Conservation (phyloP, 106 monocot genomes). For the Dioscorea alata region DNA sequence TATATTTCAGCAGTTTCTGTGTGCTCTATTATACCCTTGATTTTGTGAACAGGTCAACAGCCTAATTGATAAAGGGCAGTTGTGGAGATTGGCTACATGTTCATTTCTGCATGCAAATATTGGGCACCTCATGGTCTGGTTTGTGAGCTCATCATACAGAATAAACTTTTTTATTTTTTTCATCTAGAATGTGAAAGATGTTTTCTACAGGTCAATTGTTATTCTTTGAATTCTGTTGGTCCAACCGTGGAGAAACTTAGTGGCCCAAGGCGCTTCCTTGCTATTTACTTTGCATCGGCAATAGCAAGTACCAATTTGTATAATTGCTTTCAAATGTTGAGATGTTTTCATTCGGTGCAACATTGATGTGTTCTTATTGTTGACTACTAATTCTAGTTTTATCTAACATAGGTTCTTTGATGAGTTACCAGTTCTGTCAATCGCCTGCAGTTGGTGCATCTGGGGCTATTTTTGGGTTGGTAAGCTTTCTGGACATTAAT, state of each 20-base stretch:
- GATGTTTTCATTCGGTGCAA: slow-evolving; percentile 4
- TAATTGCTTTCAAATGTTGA: slow-evolving; percentile 2
- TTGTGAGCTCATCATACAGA: slow-evolving; percentile 2
- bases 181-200: neutral
- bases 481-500: slow-evolving; percentile 21
- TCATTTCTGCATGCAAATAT: slow-evolving; percentile 79
- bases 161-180: neutral
- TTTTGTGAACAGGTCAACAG: slow-evolving; percentile 49
- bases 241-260: slow-evolving; percentile 65
- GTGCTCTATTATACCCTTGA: neutral
- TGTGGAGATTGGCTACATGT: slow-evolving; percentile 77
- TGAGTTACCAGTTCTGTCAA: slow-evolving; percentile 68
- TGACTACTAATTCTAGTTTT: no score
- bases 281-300: slow-evolving; percentile 77
- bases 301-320: slow-evolving; percentile 56
- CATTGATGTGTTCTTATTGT: neutral
- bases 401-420: slow-evolving; percentile 50
- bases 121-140: slow-evolving; percentile 60
- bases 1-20: neutral
- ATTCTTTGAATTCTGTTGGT: slow-evolving; percentile 86
- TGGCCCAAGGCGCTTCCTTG: slow-evolving; percentile 74
- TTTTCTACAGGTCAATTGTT: slow-evolving; percentile 63
- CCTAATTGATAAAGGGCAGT: slow-evolving; percentile 62
- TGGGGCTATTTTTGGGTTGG: slow-evolving; percentile 92
- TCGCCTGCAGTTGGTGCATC: slow-evolving; percentile 88